Percentiles rank a stretch among this genome's conserved stretches.
Evolutionary conservation across 1,284 basidiomycete species (phyloP).

Genomic region (Stereum hirsutum): DNA sequence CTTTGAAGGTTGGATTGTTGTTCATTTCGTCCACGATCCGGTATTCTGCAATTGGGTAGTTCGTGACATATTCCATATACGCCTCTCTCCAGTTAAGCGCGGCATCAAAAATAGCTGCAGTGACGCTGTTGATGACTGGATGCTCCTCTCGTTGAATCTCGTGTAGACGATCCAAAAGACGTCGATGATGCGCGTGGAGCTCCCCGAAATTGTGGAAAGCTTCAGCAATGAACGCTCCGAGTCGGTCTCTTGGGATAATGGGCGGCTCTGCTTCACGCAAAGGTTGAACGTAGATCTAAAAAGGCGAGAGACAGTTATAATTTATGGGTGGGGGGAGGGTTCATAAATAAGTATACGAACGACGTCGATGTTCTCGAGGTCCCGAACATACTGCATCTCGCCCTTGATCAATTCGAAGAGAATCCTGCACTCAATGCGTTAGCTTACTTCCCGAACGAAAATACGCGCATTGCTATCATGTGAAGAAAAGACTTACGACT

Average conservation of each 20-base stretch:
- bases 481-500: constrained; percentile 58
- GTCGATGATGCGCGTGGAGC: constrained; percentile 65
- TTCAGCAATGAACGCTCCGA: constrained; percentile 77
- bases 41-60: constrained; percentile 92
- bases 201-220: constrained; percentile 92
- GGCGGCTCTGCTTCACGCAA: constrained; percentile 68
- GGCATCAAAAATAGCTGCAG: constrained; percentile 81
- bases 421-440: constrained; percentile 59
- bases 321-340: neutral
- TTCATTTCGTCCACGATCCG: constrained; percentile 84
- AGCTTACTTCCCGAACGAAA: no score
- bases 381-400: constrained; percentile 92
- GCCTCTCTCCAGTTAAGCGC: constrained; percentile 89
- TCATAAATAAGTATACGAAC: constrained; percentile 40
- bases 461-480: no score
- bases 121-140: constrained; percentile 76
- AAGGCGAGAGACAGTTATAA: neutral
- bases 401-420: constrained; percentile 95
- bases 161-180: constrained; percentile 74
- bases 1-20: constrained; percentile 71
- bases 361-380: constrained; percentile 82
- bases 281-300: constrained; percentile 70
- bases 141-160: constrained; percentile 88
- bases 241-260: constrained; percentile 63
- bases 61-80: constrained; percentile 88